Conservation (phyloP, 2,329 filamentous ascomycete genomes). For the Dactylellina parvicollis region DNA sequence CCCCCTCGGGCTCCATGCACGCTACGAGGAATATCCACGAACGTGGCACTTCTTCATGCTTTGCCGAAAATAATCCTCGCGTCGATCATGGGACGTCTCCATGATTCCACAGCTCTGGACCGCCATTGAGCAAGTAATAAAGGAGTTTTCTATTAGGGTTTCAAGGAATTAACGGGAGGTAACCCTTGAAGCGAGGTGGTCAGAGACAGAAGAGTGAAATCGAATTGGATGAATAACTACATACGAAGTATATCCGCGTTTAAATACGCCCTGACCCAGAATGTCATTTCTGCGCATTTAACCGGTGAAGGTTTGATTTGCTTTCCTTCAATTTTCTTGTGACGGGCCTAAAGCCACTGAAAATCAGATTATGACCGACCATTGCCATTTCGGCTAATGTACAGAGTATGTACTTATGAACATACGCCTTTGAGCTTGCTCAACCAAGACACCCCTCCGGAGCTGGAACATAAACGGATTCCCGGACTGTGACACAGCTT, state of each 20-base stretch:
- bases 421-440: not conserved
- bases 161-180: conserved; percentile 39
- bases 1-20: conserved; percentile 14
- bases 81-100: conserved; percentile 49
- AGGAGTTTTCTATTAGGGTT: conserved; percentile 28
- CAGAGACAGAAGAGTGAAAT: conserved; percentile 19
- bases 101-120: conserved; percentile 36
- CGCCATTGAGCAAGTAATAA: conserved; percentile 29
- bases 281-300: conserved; percentile 27
- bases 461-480: conserved; percentile 12
- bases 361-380: conserved; percentile 19
- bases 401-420: conserved; percentile 18
- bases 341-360: conserved; percentile 14
- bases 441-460: conserved; percentile 11
- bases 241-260: conserved; percentile 10
- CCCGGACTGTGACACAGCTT: conserved; percentile 28
- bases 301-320: too few species aligned
- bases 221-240: conserved; percentile 24
- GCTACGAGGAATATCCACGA: conserved; percentile 45
- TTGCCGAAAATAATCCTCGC: conserved; percentile 54
- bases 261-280: conserved; percentile 8
- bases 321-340: conserved; percentile 3
- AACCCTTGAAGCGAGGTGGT: conserved; percentile 51
- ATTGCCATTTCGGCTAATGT: conserved; percentile 39
- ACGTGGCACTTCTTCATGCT: conserved; percentile 39